A percentile compares a stretch with the other conserved stretches of the same genome.
Evolutionary conservation across 1,284 basidiomycete species (phyloP).

Genomic region (Irpex rosettiformis): DNA sequence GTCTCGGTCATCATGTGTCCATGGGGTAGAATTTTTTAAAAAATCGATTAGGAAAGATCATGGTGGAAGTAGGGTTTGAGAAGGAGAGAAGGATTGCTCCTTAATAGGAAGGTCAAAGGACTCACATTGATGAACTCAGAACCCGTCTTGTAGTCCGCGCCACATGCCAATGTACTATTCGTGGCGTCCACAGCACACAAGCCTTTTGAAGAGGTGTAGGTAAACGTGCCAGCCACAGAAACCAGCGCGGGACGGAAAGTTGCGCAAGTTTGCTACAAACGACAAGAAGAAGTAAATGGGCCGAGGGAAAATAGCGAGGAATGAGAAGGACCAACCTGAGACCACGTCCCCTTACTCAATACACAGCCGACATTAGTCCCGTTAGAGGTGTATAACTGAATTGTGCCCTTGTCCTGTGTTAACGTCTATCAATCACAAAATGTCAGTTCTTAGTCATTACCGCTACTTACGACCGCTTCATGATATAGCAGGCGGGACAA

Average conservation of each 20-base stretch:
- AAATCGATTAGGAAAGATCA: too few species aligned
- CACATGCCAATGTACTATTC: constrained; percentile 9
- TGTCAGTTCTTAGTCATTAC: too few species aligned
- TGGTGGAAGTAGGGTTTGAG: too few species aligned
- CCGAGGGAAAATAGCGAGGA: neutral
- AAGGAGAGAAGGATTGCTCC: too few species aligned
- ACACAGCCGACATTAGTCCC: constrained; percentile 13
- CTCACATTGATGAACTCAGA: neutral
- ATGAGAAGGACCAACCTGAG: neutral
- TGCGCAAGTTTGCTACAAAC: constrained; percentile 11
- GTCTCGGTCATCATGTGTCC: too few species aligned
- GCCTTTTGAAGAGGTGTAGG: constrained; percentile 11
- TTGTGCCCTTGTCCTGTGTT: constrained; percentile 12
- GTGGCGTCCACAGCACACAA: constrained; percentile 9
- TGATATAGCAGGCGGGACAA: neutral
- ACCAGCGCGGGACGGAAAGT: constrained; percentile 11
- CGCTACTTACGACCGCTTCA: neutral
- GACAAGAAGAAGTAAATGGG: neutral
- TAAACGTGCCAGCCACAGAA: constrained; percentile 6
- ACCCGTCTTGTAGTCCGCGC: neutral
- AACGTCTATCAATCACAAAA: constrained; percentile 2
- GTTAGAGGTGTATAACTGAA: constrained; percentile 11
- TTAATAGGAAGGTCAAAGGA: neutral
- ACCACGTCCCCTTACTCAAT: constrained; percentile 13
- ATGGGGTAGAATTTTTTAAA: too few species aligned